Conservation (phyloP, 108 stramenopile species). For the Stephanodiscus minutulus region DNA sequence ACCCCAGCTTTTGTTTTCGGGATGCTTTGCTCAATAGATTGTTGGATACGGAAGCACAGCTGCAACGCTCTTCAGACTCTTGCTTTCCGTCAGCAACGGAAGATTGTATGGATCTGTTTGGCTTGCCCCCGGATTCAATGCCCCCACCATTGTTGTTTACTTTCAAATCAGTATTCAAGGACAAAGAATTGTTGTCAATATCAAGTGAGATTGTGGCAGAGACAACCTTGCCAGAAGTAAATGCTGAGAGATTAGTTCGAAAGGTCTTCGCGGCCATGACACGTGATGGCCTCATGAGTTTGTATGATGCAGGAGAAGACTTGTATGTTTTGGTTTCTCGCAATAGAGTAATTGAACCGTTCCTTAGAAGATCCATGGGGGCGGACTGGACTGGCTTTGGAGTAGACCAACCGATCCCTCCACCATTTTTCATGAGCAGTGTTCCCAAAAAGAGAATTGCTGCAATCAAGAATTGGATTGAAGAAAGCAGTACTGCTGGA, state of each 20-base stretch:
- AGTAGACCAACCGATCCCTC: constrained; percentile 6
- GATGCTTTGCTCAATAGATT: constrained; percentile 66
- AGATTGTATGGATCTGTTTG: constrained; percentile 43
- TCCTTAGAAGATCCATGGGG: constrained; percentile 30
- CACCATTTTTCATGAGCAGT: constrained; percentile 28
- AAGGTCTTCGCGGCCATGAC: constrained; percentile 65
- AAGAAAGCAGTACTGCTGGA: not conserved
- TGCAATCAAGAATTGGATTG: constrained; percentile 19
- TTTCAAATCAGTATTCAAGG: constrained; percentile 52
- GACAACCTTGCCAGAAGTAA: constrained; percentile 30
- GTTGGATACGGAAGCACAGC: constrained; percentile 50
- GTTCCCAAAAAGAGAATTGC: constrained; percentile 23
- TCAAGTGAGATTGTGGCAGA: constrained; percentile 29
- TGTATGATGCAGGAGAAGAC: constrained; percentile 56
- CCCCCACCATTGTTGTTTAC: constrained; percentile 51
- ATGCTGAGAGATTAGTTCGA: constrained; percentile 32
- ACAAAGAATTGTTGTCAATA: constrained; percentile 36
- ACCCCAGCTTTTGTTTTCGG: constrained; percentile 66
- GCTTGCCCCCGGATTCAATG: constrained; percentile 20
- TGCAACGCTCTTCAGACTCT: constrained; percentile 13
- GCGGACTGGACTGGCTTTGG: constrained; percentile 5
- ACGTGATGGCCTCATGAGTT: constrained; percentile 65
- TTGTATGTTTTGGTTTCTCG: constrained; percentile 63
- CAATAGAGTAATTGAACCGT: constrained; percentile 62
- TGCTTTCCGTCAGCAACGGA: constrained; percentile 21